Percentiles rank a stretch among this genome's conserved stretches.
These are phyloP conservation scores for Paracamarosporium sp. DNA, from an alignment of 2,329 filamentous ascomycete species.

Conservation along the genomic window DNA sequence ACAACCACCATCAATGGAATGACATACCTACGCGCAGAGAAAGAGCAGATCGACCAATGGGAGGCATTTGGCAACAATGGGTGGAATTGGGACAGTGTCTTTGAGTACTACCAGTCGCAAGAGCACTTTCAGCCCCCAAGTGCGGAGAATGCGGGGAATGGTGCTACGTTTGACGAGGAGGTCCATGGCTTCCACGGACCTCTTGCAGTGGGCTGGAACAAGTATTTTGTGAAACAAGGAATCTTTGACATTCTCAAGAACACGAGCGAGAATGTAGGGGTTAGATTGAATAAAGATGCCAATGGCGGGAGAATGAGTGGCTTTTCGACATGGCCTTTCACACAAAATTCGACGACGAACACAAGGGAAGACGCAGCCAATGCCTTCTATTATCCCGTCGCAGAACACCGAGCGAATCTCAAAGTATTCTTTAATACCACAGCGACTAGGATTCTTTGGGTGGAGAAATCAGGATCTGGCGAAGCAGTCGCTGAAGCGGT, in stretches of 20 bases:
- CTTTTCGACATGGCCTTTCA: constrained; percentile 52
- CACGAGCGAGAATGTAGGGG: constrained; percentile 43
- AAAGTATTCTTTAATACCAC: constrained; percentile 52
- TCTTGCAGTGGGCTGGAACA: constrained; percentile 37
- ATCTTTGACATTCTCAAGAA: constrained; percentile 42
- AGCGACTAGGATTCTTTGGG: constrained; percentile 51
- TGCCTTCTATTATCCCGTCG: constrained; percentile 56
- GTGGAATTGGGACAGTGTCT: constrained; percentile 41
- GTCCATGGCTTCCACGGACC: constrained; percentile 31
- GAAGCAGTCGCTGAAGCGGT: constrained; percentile 30
- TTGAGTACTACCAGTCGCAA: constrained; percentile 33
- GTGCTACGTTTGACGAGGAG: constrained; percentile 29
- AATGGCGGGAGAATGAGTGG: constrained; percentile 55
- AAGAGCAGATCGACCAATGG: constrained; percentile 42
- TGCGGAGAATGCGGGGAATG: constrained; percentile 20
- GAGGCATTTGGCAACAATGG: constrained; percentile 40
- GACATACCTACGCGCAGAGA: constrained; percentile 44
- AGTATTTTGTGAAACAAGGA: constrained; percentile 30
- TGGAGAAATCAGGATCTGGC: constrained; percentile 5
- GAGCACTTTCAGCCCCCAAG: constrained; percentile 34
- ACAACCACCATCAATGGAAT: constrained; percentile 53
- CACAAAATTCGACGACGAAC: constrained; percentile 45
- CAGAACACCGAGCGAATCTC: constrained; percentile 49
- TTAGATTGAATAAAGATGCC: constrained; percentile 50
- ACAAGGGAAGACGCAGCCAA: constrained; percentile 56